These are phyloP conservation scores for Ampelocalamus luodianensis DNA, from an alignment of 176 grass and related monocot genomes.

Conservation along the genomic window DNA sequence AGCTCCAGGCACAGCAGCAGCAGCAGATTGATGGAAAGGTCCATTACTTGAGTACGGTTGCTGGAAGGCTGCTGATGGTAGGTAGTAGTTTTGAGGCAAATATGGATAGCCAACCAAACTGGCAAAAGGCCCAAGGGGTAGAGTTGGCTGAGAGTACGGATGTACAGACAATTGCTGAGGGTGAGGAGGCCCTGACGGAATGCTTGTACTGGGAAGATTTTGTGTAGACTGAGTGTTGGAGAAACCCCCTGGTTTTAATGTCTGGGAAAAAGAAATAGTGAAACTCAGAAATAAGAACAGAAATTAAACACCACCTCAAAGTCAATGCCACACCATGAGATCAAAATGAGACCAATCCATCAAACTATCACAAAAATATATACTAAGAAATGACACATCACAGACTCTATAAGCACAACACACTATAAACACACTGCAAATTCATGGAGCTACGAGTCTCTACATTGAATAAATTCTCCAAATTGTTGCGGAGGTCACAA, in stretches of 20 bases:
- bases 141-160: conserved; percentile 85
- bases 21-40: conserved; percentile 75
- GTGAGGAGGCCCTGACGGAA: conserved; percentile 64
- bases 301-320: conserved; percentile 22
- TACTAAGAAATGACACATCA: neutral
- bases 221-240: conserved; percentile 61
- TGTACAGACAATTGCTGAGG: conserved; percentile 80
- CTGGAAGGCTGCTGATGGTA: conserved; percentile 81
- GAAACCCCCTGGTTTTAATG: conserved; percentile 65
- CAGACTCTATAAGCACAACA: conserved; percentile 15
- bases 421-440: neutral
- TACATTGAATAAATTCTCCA: conserved; percentile 22
- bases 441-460: neutral
- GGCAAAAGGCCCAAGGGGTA: conserved; percentile 76
- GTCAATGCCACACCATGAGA: conserved; percentile 19
- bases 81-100: conserved; percentile 84
- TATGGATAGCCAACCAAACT: conserved; percentile 90
- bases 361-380: neutral
- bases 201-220: conserved; percentile 64
- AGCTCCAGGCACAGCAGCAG: conserved; percentile 59
- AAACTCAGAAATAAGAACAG: conserved; percentile 39
- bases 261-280: conserved; percentile 55
- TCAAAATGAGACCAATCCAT: conserved; percentile 18
- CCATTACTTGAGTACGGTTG: conserved; percentile 83
- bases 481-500: neutral